phyloP scores from a whole-genome alignment of 352 stramenopile species.

The Globisporangium rhizosaccharum region DNA sequence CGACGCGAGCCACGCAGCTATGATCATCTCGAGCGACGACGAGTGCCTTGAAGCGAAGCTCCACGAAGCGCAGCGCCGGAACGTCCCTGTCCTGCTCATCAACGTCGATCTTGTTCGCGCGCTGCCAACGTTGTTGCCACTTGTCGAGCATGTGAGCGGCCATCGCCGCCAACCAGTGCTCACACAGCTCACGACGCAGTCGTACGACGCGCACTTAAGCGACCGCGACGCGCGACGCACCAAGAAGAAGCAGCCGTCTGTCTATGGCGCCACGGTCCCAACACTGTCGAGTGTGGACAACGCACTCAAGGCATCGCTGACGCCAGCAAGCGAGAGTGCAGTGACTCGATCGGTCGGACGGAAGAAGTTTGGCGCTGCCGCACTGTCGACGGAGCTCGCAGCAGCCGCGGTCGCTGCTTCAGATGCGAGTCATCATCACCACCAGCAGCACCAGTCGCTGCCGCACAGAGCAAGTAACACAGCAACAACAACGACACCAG shows the following conservation, averaged over 20 bases:
- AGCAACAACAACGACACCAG: not conserved
- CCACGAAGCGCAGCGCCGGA: conserved; percentile 22
- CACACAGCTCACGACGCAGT: conserved; percentile 7
- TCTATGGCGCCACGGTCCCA: not conserved
- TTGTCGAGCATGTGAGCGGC: conserved; percentile 11
- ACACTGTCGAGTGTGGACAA: not conserved
- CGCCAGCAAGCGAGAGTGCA: too few species aligned
- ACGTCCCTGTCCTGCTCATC: conserved; percentile 27
- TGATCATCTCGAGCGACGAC: conserved; percentile 34
- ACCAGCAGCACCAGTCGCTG: not conserved
- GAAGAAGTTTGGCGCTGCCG: conserved; percentile 5
- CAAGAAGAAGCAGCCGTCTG: not conserved
- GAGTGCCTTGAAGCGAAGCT: conserved; percentile 17
- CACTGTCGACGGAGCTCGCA: conserved; percentile 10
- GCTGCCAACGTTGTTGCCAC: conserved; percentile 11
- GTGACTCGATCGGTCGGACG: not conserved
- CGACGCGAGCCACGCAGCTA: conserved; percentile 12
- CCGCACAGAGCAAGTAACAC: not conserved
- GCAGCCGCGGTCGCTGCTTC: conserved; percentile 5
- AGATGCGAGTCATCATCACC: conserved; percentile 1
- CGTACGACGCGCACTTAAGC: conserved; percentile 1
- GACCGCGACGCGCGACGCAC: not conserved
- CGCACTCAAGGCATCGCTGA: not conserved
- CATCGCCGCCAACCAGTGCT: conserved; percentile 17
- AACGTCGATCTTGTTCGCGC: conserved; percentile 21